These are phyloP conservation scores for Orbilia oligospora DNA, from an alignment of 2,329 filamentous ascomycete species.

Conservation along the genomic window DNA sequence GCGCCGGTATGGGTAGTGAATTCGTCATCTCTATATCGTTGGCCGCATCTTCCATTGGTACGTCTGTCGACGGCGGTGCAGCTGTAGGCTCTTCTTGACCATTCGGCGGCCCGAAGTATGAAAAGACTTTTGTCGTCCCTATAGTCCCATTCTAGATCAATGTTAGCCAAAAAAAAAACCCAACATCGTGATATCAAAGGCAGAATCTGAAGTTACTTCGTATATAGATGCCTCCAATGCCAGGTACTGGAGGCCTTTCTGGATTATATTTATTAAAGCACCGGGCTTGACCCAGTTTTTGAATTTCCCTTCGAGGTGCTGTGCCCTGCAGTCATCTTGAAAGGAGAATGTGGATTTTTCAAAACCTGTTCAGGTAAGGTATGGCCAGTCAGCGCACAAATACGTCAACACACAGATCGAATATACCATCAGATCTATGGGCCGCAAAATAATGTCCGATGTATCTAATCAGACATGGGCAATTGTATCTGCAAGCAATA, in stretches of 20 bases:
- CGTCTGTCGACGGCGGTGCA: conserved; percentile 26
- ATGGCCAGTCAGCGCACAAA: conserved; percentile 23
- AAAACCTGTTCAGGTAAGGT: conserved; percentile 36
- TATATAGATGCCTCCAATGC: conserved; percentile 51
- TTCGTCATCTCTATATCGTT: conserved; percentile 55
- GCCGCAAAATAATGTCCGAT: conserved; percentile 44
- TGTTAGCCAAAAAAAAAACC: conserved; percentile 19
- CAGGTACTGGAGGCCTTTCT: conserved; percentile 56
- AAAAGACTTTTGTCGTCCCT: conserved; percentile 43
- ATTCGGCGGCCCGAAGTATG: conserved; percentile 50
- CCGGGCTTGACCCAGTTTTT: conserved; percentile 52
- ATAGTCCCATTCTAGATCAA: conserved; percentile 42
- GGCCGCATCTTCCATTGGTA: conserved; percentile 43
- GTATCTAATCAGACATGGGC: conserved; percentile 46
- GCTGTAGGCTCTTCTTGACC: conserved; percentile 29
- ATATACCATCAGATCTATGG: conserved; percentile 32
- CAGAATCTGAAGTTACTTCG: conserved; percentile 33
- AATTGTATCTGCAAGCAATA: conserved; percentile 41
- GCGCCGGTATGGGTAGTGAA: neutral
- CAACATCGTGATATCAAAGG: neutral
- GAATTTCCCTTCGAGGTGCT: conserved; percentile 55
- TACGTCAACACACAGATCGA: conserved; percentile 38
- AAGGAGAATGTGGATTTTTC: conserved; percentile 58
- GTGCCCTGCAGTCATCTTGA: conserved; percentile 58
- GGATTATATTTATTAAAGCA: conserved; percentile 58